Percentiles rank a stretch among this genome's conserved stretches.
phyloP scores from a whole-genome alignment of 805 yeast genomes.

The Cyberlindnera maritima region DNA sequence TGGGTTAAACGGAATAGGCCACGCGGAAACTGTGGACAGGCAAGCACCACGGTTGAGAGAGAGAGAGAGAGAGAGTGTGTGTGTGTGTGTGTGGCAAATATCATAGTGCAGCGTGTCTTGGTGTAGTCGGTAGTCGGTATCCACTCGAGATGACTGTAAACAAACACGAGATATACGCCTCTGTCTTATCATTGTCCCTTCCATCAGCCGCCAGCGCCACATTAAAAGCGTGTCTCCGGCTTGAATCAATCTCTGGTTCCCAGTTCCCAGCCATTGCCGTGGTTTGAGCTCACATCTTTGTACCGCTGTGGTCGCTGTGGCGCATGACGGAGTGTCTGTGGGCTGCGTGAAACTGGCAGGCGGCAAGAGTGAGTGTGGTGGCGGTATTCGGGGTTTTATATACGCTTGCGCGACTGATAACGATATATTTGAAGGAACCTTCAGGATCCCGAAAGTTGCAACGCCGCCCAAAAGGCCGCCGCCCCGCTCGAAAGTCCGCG shows the following conservation, averaged over 20 bases:
- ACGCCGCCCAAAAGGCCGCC: neutral
- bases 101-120: no score
- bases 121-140: no score
- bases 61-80: no score
- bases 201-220: neutral
- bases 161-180: no score
- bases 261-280: no score
- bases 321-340: slow-evolving; percentile 2
- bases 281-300: neutral
- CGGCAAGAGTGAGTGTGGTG: neutral
- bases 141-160: no score
- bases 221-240: neutral
- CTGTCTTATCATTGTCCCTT: no score
- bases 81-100: no score
- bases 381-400: neutral
- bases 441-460: no score
- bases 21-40: neutral
- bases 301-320: neutral
- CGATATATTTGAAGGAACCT: neutral
- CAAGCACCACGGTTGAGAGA: neutral
- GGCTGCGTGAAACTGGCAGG: neutral
- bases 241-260: no score
- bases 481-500: neutral
- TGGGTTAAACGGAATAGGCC: no score
- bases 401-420: neutral